Base-by-base conservation (phyloP, 768 basidiomycete genomes). In the Psilocybe sp. region DNA sequence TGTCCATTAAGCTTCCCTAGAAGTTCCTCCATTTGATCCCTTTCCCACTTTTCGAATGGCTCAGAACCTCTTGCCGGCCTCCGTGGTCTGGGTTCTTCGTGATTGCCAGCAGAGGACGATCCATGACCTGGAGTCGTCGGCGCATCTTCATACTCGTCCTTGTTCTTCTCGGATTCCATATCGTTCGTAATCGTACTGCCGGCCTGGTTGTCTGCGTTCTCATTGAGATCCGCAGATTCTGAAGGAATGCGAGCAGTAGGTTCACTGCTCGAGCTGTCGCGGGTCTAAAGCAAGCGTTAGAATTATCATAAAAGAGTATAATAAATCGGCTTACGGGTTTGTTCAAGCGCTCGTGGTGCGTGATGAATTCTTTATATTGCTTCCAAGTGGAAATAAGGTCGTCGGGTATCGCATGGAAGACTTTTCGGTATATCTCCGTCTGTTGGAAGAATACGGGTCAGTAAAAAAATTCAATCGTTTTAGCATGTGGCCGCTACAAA, bases 351-450 rank as follows among this genome's bases (percentile, higher is more conserved):
- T 92, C 91, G 40, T 92, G 87, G 60, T 87, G 77, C 5, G 75
- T 66, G 40, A 87, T 70, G 59, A 90, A 98, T 54, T 95, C 90
- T 63, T 86, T 95, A 60, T 81, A 98, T 61, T 92, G 89, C 61
- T 94, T 94, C 96, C 96, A 99, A 0, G 95, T 96, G 1, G 86
- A 87, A 52, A 98, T 81, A 18, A 84, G 74, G 64, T 99, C 95
- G 64, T 98, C 96, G 5, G 97, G 96, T 47, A 95, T 73, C 33
- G 89, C 87, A 59, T 92, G 87, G 73, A 99, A 99, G 3, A 98
- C 93, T 63, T 90, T 95, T 48, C 94, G 86, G 69, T 82, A 98
- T 55, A 98, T 92, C 64, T 96, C 91, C 53, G 96, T 99, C 93
- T 95, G 44, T 12, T 47, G 31, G 37, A 32, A 19, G 41, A 42